A percentile compares a stretch with the other conserved stretches of the same genome.
phyloP scores from a whole-genome alignment of 257 asterid genomes.

The Misopates orontium region DNA sequence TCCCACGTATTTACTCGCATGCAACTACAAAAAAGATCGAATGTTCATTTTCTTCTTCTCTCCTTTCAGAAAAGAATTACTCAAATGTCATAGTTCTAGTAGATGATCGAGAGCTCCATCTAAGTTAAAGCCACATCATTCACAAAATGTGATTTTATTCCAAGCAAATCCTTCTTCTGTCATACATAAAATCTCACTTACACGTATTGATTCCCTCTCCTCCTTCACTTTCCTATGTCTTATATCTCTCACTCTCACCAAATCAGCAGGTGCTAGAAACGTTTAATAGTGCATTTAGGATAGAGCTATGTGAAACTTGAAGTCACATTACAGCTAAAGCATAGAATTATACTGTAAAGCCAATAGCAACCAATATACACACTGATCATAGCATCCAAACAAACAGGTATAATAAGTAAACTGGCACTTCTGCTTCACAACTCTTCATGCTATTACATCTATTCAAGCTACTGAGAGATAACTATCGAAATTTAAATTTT shows the following conservation, averaged over 20 bases:
- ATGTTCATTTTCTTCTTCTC: neutral
- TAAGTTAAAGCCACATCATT: constrained; percentile 1
- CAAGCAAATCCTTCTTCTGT: neutral
- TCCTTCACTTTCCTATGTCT: neutral
- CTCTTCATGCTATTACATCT: too few relatives aligned
- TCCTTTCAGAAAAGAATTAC: neutral
- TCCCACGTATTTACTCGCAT: neutral
- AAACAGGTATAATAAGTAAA: too few relatives aligned
- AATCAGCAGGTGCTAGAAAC: neutral
- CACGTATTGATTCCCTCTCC: neutral
- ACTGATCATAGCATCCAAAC: neutral
- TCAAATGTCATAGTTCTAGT: neutral
- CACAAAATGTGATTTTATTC: neutral
- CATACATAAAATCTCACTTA: neutral
- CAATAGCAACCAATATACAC: neutral
- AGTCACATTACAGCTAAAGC: too few relatives aligned
- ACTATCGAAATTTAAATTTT: too few relatives aligned
- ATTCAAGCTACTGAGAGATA: too few relatives aligned
- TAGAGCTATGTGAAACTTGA: neutral
- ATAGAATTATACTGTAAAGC: neutral
- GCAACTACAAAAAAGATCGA: neutral
- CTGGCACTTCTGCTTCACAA: too few relatives aligned
- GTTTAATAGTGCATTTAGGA: neutral
- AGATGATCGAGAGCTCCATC: neutral
- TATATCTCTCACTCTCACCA: neutral